Evolutionary conservation across 192 early-diverging fungal genomes (phyloP).

Genomic region (Coemansia sp.): DNA sequence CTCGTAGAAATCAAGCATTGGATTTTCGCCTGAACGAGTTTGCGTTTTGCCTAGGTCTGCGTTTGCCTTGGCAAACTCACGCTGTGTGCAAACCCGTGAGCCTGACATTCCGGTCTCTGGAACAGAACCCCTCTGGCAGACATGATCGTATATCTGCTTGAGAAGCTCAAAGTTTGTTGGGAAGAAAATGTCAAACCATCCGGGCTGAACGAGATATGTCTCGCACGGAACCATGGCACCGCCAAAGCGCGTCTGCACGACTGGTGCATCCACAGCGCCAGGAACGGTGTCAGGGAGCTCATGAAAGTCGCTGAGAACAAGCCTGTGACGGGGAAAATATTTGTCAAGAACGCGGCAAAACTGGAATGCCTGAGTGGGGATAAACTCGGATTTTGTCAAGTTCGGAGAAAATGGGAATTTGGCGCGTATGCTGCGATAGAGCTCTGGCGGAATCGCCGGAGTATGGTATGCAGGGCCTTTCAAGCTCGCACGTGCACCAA

Average conservation of each 20-base stretch:
- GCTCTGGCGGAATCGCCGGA: slow-evolving; percentile 58
- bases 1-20: slow-evolving; percentile 93
- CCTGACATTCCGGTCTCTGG: slow-evolving; percentile 14
- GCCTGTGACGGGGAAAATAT: slow-evolving; percentile 83
- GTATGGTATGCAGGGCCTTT: slow-evolving; percentile 55
- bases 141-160: slow-evolving; percentile 69
- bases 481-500: slow-evolving; percentile 48
- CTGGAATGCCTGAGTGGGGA: slow-evolving; percentile 81
- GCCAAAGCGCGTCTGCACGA: slow-evolving; percentile 91
- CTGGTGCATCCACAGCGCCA: slow-evolving; percentile 78
- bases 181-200: slow-evolving; percentile 99
- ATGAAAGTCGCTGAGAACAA: slow-evolving; percentile 90
- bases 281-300: slow-evolving; percentile 78
- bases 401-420: slow-evolving; percentile 84
- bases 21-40: slow-evolving; percentile 89
- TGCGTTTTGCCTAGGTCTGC: slow-evolving; percentile 73
- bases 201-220: slow-evolving; percentile 96
- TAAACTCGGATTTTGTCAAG: slow-evolving; percentile 81
- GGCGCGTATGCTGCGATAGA: slow-evolving; percentile 58
- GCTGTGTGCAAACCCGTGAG: slow-evolving; percentile 63
- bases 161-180: slow-evolving; percentile 94
- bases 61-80: slow-evolving; percentile 76
- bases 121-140: slow-evolving; percentile 56
- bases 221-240: slow-evolving; percentile 92
- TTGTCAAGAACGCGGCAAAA: slow-evolving; percentile 74